Percentiles rank a stretch among this genome's conserved stretches.
Conservation (phyloP, 768 basidiomycete species). For the Suillus occidentalis region DNA sequence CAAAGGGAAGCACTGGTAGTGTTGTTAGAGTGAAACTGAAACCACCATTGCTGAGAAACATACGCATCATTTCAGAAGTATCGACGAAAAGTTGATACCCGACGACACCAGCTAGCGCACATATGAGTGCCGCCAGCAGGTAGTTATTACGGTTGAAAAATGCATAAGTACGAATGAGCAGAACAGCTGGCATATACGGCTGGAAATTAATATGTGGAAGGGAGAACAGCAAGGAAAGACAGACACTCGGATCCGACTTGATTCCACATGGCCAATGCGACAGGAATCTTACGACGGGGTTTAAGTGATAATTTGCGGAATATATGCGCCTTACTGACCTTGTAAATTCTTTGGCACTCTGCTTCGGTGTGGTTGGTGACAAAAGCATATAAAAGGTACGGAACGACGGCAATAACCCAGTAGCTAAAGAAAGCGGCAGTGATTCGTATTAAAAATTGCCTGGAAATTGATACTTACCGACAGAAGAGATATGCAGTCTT, state of each 20-base stretch:
- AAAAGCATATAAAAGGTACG: slow-evolving; percentile 76
- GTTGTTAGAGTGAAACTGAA: slow-evolving; percentile 11
- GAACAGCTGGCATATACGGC: slow-evolving; percentile 49
- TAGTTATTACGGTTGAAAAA: slow-evolving; percentile 81
- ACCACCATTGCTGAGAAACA: slow-evolving; percentile 21
- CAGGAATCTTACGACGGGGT: slow-evolving; percentile 56
- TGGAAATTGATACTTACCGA: slow-evolving; percentile 50
- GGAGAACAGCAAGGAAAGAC: slow-evolving; percentile 17
- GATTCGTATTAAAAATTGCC: slow-evolving; percentile 5
- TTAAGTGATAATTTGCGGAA: background rate
- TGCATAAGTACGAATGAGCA: slow-evolving; percentile 82
- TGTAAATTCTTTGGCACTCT: slow-evolving; percentile 70
- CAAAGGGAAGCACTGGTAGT: slow-evolving; percentile 59
- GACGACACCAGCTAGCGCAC: slow-evolving; percentile 69
- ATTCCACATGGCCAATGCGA: slow-evolving; percentile 84
- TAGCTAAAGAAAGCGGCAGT: slow-evolving; percentile 46
- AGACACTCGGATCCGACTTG: slow-evolving; percentile 80
- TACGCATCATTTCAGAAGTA: slow-evolving; percentile 75
- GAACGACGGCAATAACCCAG: slow-evolving; percentile 80
- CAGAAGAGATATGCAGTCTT: slow-evolving; percentile 84
- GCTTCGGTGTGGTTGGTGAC: slow-evolving; percentile 64
- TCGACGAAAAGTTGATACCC: slow-evolving; percentile 83
- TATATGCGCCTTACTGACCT: slow-evolving; percentile 36
- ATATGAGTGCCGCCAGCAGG: slow-evolving; percentile 61
- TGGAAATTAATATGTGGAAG: slow-evolving; percentile 9